A percentile compares a stretch with the other conserved stretches of the same genome.
Evolutionary conservation across 441 rosid genomes (phyloP).

Genomic region (Syzygium malaccense): DNA sequence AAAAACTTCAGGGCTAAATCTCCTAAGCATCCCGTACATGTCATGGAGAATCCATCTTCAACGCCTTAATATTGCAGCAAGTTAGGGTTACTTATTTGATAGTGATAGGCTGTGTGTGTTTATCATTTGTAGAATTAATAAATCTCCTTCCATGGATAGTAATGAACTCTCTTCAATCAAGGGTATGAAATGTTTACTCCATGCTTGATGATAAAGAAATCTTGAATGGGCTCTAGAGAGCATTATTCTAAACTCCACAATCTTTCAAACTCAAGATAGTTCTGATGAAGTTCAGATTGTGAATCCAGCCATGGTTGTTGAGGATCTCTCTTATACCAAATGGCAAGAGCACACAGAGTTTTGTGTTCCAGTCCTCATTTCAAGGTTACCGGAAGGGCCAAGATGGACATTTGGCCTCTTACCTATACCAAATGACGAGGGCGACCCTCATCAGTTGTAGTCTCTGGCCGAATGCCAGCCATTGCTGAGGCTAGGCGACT

Average conservation of each 20-base stretch:
- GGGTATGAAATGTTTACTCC: background rate
- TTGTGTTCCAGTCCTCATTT: background rate
- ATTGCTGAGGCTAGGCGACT: too few relatives aligned
- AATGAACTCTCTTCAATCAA: background rate
- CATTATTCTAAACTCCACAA: background rate
- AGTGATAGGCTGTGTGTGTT: background rate
- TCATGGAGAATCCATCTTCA: slow-evolving; percentile 4
- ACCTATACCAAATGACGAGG: too few relatives aligned
- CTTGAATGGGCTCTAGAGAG: background rate
- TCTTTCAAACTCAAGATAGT: background rate
- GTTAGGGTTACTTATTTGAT: background rate
- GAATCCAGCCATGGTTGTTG: background rate
- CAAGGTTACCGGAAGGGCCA: background rate
- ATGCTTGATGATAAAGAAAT: background rate
- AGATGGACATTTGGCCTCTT: too few relatives aligned
- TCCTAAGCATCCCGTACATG: background rate
- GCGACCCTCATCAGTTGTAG: too few relatives aligned
- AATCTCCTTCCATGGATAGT: background rate
- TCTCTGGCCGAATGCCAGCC: too few relatives aligned
- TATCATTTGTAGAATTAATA: background rate
- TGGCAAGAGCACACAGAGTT: background rate
- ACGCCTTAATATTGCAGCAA: background rate
- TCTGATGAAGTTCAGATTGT: background rate
- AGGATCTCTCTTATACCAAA: background rate
- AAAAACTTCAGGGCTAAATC: slow-evolving; percentile 3